Evolutionary conservation across 768 basidiomycete genomes (phyloP).

Genomic region (Pholiota conissans): DNA sequence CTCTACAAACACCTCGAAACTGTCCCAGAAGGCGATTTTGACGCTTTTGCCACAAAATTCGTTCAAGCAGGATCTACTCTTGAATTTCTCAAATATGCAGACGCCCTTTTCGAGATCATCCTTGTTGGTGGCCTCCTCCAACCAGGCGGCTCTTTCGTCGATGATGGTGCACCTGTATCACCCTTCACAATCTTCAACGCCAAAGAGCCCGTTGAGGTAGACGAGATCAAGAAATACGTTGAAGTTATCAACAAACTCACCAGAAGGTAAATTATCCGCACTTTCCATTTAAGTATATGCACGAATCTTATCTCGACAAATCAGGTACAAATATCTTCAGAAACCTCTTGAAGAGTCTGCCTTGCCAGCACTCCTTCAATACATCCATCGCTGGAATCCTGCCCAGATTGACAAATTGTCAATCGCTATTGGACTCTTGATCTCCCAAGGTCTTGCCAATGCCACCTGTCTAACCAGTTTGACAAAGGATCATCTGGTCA

Average conservation of each 20-base stretch:
- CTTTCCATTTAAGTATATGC: not conserved
- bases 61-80: constrained; percentile 90
- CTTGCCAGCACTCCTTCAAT: constrained; percentile 84
- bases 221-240: constrained; percentile 89
- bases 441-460: constrained; percentile 81
- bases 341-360: constrained; percentile 89
- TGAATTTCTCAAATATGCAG: constrained; percentile 97
- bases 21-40: constrained; percentile 78
- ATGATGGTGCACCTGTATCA: constrained; percentile 80
- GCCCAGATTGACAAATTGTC: constrained; percentile 83
- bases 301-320: constrained; percentile 12
- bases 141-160: constrained; percentile 90
- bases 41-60: constrained; percentile 78
- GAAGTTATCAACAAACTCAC: constrained; percentile 96
- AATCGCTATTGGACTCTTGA: constrained; percentile 75
- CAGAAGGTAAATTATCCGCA: constrained; percentile 61
- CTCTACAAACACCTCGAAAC: constrained; percentile 90
- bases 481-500: constrained; percentile 92
- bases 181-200: constrained; percentile 89
- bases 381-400: constrained; percentile 81
- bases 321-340: constrained; percentile 98
- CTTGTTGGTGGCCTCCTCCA: constrained; percentile 95
- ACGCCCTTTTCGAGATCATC: constrained; percentile 93
- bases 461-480: constrained; percentile 78
- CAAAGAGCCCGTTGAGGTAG: constrained; percentile 73